These are phyloP conservation scores for Backusella psychrophila DNA, from an alignment of 192 early-diverging fungal genomes.

Conservation along the genomic window DNA sequence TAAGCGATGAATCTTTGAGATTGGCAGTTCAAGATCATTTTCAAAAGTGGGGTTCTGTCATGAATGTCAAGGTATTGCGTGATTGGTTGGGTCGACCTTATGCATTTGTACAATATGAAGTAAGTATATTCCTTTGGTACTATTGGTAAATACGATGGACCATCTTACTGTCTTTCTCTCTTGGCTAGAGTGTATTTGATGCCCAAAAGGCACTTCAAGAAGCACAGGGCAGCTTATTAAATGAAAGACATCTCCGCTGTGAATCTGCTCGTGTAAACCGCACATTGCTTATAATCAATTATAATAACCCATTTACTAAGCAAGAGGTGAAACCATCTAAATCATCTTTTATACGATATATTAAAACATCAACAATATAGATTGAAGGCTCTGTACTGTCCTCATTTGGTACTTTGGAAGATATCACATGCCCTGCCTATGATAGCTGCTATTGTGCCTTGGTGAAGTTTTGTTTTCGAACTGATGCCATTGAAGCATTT, in stretches of 20 bases:
- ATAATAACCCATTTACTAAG: conserved; percentile 39
- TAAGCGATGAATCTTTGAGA: conserved; percentile 52
- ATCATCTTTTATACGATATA: not conserved
- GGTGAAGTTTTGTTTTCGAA: conserved; percentile 66
- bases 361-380: conserved; percentile 15
- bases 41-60: conserved; percentile 56
- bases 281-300: conserved; percentile 60
- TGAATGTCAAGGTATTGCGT: conserved; percentile 73
- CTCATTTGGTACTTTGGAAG: conserved; percentile 61
- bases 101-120: conserved; percentile 78
- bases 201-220: conserved; percentile 57
- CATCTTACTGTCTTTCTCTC: not conserved
- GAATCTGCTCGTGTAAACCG: conserved; percentile 78
- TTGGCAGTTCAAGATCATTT: conserved; percentile 59
- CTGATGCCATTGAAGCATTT: conserved; percentile 70
- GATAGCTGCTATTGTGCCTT: conserved; percentile 50
- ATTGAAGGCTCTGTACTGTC: conserved; percentile 36
- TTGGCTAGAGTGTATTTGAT: conserved; percentile 46
- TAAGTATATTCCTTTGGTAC: conserved; percentile 11
- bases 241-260: conserved; percentile 69
- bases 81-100: conserved; percentile 72
- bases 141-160: not conserved
- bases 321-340: conserved; percentile 30
- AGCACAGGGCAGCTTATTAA: conserved; percentile 64
- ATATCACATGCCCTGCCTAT: conserved; percentile 52